These are phyloP conservation scores for Phaeosphaeria sp. DNA, from an alignment of 2,329 filamentous ascomycete species.

Conservation along the genomic window DNA sequence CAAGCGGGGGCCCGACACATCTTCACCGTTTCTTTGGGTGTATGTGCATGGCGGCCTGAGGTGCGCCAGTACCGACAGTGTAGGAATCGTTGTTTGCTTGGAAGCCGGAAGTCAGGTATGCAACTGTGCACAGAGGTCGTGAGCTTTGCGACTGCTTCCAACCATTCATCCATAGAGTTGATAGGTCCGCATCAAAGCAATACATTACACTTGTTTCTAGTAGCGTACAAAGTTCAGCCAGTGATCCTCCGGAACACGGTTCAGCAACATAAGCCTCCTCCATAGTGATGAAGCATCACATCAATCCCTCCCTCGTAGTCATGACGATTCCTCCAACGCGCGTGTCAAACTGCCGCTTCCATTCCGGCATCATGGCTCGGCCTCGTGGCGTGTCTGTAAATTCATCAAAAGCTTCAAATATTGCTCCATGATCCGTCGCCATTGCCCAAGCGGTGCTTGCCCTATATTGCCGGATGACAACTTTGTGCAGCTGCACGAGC, in stretches of 20 bases:
- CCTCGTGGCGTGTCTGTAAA: constrained; percentile 16
- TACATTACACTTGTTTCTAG: not conserved
- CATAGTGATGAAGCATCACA: not conserved
- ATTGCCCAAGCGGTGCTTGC: constrained; percentile 21
- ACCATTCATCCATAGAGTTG: no score
- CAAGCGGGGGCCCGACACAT: not conserved
- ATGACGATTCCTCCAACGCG: constrained; percentile 30
- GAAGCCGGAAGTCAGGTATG: not conserved
- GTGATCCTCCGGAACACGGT: no score
- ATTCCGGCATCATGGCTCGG: constrained; percentile 37
- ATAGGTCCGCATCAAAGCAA: not conserved
- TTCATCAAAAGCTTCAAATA: constrained; percentile 32
- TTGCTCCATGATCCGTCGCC: constrained; percentile 19
- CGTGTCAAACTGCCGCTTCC: constrained; percentile 40
- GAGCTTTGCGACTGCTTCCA: no score
- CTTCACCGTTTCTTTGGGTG: not conserved
- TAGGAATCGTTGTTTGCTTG: not conserved
- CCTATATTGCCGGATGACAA: constrained; percentile 36
- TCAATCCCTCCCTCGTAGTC: not conserved
- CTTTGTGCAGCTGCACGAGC: constrained; percentile 24
- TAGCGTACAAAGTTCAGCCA: no score
- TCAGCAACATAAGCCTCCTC: no score
- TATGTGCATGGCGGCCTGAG: not conserved
- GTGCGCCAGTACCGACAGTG: not conserved
- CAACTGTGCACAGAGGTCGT: not conserved